Base-by-base conservation (phyloP, 208 protist genomes). In the Sergeia podlipaevii region DNA sequence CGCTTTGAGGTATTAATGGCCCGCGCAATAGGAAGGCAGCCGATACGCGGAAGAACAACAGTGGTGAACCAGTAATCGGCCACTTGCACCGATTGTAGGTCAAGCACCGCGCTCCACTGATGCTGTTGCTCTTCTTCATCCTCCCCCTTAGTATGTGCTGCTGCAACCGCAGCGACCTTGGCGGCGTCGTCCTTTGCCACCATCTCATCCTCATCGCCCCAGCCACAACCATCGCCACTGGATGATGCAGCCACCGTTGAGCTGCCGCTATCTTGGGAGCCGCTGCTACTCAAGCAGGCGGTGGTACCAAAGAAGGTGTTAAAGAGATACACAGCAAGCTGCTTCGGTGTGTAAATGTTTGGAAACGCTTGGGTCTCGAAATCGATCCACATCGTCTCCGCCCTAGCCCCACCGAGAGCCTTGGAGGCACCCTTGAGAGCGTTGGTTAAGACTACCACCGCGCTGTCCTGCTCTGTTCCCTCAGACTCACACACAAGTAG, bases 11-110 rank as follows among this genome's bases (percentile, higher is more conserved):
- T 72, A 26, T 69, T 67, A 13, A 89, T 63, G 0, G 88, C 88
- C 10, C 76, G 72, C 20, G 79, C 75, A 20, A 92, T 70, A 7
- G 84, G 72, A 24, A 92, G 50, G 39, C 74, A 64, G 10, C 77
- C 74, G 13, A 80, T 57, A 4, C 60, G 38, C 4, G 84, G 76
- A 37, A 95, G 65, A 24, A 74, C 65, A 5, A 77, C 70, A 1
- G 80, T 87, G n/a, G 75, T 64, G 33, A 92, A 77, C 85, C 88
- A 95, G 56, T 82, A 91, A 0, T 71, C 66, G 6, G 70, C 80
- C 8, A 90, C n/a, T 30, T 75, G 52, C 0, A 66, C 60, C 2
- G 70, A 50, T 4, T 88, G 52, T 15, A 89, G 66, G 17, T 71
- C 70, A 17, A 95, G 15, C 5, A 41, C 42, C 49, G 54, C 47